phyloP scores from a whole-genome alignment of 345 rosid species.

The Eucalyptus tenuipes region DNA sequence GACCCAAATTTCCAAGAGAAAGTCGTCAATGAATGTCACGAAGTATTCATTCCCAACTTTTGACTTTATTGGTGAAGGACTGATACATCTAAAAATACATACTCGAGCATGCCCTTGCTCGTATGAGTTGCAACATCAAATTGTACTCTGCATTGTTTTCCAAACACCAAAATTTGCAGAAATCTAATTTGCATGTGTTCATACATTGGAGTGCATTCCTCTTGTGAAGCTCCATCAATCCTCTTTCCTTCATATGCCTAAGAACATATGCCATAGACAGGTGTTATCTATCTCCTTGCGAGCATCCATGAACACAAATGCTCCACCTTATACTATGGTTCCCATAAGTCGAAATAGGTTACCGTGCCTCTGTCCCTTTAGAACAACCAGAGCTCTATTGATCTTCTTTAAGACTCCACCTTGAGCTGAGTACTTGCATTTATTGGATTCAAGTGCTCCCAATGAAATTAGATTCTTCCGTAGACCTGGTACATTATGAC shows the following conservation, averaged over 20 bases:
- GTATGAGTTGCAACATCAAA: too few species aligned
- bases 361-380: background rate
- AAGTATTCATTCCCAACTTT: background rate
- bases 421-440: too few species aligned
- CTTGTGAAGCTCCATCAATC: background rate
- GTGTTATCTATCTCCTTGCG: background rate
- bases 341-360: background rate
- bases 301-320: background rate
- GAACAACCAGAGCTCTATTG: too few species aligned
- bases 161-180: background rate
- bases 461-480: too few species aligned
- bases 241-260: too few species aligned
- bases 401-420: too few species aligned
- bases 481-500: too few species aligned
- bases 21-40: background rate
- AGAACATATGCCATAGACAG: background rate
- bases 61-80: background rate
- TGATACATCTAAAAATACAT: background rate
- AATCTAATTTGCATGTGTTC: background rate
- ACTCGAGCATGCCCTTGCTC: background rate
- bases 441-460: too few species aligned
- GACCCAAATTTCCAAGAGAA: background rate
- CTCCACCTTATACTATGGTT: background rate
- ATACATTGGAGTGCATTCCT: background rate
- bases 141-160: background rate